These are phyloP conservation scores for Pseudonectria foliicola DNA, from an alignment of 2,329 filamentous ascomycete species.

Conservation along the genomic window DNA sequence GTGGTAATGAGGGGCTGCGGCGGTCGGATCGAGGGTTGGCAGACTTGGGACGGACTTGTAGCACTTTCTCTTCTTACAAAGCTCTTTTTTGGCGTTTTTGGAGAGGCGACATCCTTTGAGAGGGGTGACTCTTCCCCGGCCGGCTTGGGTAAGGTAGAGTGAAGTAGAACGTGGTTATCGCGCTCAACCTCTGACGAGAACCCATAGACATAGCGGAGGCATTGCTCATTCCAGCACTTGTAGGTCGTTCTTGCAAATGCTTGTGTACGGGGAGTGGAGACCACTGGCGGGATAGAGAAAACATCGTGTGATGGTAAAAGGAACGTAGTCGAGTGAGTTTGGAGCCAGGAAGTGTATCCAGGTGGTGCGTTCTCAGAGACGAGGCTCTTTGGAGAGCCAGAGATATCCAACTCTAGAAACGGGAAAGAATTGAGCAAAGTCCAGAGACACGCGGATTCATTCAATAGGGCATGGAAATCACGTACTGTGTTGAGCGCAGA, in stretches of 20 bases:
- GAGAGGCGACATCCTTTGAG: too few relatives aligned
- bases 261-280: conserved; percentile 1
- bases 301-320: conserved; percentile 37
- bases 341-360: conserved; percentile 45
- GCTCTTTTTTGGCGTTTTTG: neutral
- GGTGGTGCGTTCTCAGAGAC: conserved; percentile 30
- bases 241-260: conserved; percentile 26
- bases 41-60: conserved; percentile 17
- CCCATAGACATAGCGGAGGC: conserved; percentile 52
- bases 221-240: conserved; percentile 50
- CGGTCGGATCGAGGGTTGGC: conserved; percentile 31
- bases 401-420: conserved; percentile 24
- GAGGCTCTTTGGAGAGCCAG: conserved; percentile 23
- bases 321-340: conserved; percentile 36
- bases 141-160: conserved; percentile 33
- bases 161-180: conserved; percentile 43
- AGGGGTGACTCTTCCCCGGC: conserved; percentile 27
- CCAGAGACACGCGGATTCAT: too few relatives aligned
- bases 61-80: conserved; percentile 21
- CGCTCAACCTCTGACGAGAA: conserved; percentile 44
- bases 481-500: conserved; percentile 35
- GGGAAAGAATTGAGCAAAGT: conserved; percentile 9
- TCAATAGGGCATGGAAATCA: too few relatives aligned
- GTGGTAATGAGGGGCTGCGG: conserved; percentile 25
- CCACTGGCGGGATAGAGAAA: too few relatives aligned